Evolutionary conservation across 441 rosid species (phyloP), one percentile per base, ranked within the genome.

Genomic region (Euphorbia schlechtendalii): DNA sequence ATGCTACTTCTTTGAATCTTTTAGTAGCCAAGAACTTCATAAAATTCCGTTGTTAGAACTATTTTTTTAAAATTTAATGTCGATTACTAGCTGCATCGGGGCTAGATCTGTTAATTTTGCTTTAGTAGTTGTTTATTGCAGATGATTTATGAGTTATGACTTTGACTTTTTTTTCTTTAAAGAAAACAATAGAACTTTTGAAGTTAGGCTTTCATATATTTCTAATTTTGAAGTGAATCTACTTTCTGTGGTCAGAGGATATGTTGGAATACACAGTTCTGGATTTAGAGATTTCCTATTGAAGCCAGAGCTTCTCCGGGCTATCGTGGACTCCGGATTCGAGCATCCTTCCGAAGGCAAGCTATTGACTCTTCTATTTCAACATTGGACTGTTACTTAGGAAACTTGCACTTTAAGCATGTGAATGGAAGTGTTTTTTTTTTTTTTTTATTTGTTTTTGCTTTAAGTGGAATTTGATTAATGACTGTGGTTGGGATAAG

Each of bases 271-370:
- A 63, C 98, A 94, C 92, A 94, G 98, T 75, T 94, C 98, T 7
- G 98, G 99, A 73, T 94, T 94, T 82, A 94, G 98, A 80, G 99
- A 94, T 86, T 94, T 94, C 78, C 96, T 94, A 48, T 77, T 94
- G 78, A 94, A 94, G 79, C 98, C 99, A 45, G 98, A 94, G 88
- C 98, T 94, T 73, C 98, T 94, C 56, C 80, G 98, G 27, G 92
- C 99, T 8, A 94, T 94, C 63, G 98, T 91, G 49, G 99, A 94
- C 76, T 94, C 99, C 0, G 96, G 99, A 62, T 94, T 94, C 81
- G 98, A 94, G 84, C 99, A 91, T 81, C 98, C 99, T 24, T 94
- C 99, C 0, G 98, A 94, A 94, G 99, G 99, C 83, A 83, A 77
- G 48, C 14, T 17, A 34, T 63, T 43, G 22, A 9, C 41, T 62